Evolutionary conservation across 1,284 basidiomycete genomes (phyloP).

Genomic region (Cutaneotrichosporon daszewskae): DNA sequence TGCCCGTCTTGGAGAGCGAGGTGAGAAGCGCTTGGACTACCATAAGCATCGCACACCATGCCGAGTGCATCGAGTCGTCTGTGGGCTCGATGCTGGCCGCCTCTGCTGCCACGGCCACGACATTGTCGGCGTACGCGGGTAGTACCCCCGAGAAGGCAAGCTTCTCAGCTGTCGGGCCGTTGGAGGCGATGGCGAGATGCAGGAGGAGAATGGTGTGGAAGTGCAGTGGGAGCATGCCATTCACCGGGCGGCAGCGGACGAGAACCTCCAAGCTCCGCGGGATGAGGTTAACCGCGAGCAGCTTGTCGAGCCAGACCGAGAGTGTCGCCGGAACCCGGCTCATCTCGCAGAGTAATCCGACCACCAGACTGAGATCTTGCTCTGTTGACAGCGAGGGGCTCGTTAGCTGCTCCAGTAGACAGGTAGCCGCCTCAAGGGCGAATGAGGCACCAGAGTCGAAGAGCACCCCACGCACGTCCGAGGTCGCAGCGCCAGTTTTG

Average conservation of each 20-base stretch:
- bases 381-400: constrained; percentile 1
- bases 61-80: constrained; percentile 68
- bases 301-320: constrained; percentile 65
- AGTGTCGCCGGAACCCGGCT: constrained; percentile 16
- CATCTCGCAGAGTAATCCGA: constrained; percentile 36
- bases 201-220: constrained; percentile 73
- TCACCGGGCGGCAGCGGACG: constrained; percentile 50
- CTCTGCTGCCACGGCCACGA: constrained; percentile 67
- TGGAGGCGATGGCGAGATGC: constrained; percentile 76
- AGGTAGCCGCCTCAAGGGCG: constrained; percentile 35
- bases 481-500: constrained; percentile 8
- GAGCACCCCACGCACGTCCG: constrained; percentile 19
- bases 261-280: constrained; percentile 69
- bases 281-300: constrained; percentile 76
- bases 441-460: constrained; percentile 31
- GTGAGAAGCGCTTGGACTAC: constrained; percentile 69
- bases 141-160: constrained; percentile 78
- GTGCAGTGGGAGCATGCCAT: constrained; percentile 51
- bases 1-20: constrained; percentile 51
- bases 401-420: constrained; percentile 28
- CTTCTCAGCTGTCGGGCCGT: constrained; percentile 70
- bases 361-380: constrained; percentile 33
- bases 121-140: constrained; percentile 74
- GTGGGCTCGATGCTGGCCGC: constrained; percentile 67
- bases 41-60: constrained; percentile 79